Evolutionary conservation across 352 stramenopile genomes (phyloP).

Genomic region (Phytophthora ohioensis): DNA sequence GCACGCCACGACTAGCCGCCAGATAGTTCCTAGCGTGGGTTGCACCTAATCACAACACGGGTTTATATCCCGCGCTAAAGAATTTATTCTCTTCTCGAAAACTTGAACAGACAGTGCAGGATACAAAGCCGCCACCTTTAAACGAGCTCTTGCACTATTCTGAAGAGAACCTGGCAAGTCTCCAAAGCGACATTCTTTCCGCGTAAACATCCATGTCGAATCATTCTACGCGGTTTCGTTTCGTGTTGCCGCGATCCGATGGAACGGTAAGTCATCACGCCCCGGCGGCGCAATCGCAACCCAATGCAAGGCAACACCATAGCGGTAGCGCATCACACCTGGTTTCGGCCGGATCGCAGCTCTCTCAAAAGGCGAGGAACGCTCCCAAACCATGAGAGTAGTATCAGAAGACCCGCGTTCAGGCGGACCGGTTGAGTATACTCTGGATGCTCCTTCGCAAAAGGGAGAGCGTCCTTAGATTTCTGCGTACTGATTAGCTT

Average conservation of each 20-base stretch:
- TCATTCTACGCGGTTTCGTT: not conserved
- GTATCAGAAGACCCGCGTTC: constrained; percentile 23
- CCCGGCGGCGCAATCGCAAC: constrained; percentile 33
- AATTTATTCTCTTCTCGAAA: not conserved
- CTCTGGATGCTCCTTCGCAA: not conserved
- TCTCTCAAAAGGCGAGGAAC: constrained; percentile 39
- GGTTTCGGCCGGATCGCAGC: constrained; percentile 24
- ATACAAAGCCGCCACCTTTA: constrained; percentile 5
- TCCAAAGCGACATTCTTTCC: not conserved
- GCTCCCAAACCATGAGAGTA: constrained; percentile 18
- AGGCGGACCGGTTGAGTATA: too few species aligned
- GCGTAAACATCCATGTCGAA: not conserved
- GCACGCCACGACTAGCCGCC: not conserved
- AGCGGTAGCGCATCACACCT: constrained; percentile 25
- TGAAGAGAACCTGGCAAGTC: constrained; percentile 15
- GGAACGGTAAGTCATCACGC: constrained; percentile 28
- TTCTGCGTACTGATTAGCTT: not conserved
- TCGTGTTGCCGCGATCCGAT: constrained; percentile 13
- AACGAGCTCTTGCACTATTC: not conserved
- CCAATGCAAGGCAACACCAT: constrained; percentile 29
- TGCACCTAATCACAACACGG: not conserved
- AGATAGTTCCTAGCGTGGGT: not conserved
- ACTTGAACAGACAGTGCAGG: not conserved
- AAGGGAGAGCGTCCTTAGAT: not conserved
- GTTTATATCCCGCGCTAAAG: not conserved